Evolutionary conservation across 768 basidiomycete genomes (phyloP), one percentile per base, ranked within the genome.

Genomic region (Rubroboletus satanas): DNA sequence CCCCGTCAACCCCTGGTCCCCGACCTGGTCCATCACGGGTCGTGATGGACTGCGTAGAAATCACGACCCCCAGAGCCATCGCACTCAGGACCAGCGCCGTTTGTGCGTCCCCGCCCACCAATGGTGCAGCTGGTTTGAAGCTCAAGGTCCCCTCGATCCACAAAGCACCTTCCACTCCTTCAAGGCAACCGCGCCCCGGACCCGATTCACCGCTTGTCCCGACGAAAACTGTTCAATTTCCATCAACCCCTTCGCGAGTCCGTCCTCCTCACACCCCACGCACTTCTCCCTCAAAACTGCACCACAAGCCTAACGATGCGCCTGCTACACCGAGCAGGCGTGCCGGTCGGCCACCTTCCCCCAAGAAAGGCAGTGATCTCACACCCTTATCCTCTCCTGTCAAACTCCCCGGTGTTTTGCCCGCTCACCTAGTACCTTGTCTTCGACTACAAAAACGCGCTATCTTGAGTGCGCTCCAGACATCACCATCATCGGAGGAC

Each of bases 361-460:
- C 64, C 8, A 59, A 29, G 58, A 66, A 62, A 55, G 48, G 49
- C 52, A 2, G 26, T 14, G 29, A 33, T 45, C 47, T 29, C 10
- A 23, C 32, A 55, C 29, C 23, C 11, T 12, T 56, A 8, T 59
- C 58, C 2, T 51, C 59, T n/a, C 53, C 58, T 9, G 51, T 62
- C 29, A 68, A 62, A 50, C 59, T 70, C 21, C 67, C 69, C 7
- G 9, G 44, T 2, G 58, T 49, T 18, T 66, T 81, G n/a, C 77
- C 80, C 8, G 41, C 61, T 4, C 75, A 79, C 62, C 65, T 84
- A 2, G 62, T 72, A 39, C 57, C 74, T 23, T 83, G 73, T 57
- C 67, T 89, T 15, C 66, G 75, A 35, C 73, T 73, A 3, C 88
- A 88, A 65, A 88, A 86, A 65, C 76, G 75, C 41, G 79, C 75